Conservation (phyloP, 805 yeast genomes). For the Blastobotrys parvus region DNA sequence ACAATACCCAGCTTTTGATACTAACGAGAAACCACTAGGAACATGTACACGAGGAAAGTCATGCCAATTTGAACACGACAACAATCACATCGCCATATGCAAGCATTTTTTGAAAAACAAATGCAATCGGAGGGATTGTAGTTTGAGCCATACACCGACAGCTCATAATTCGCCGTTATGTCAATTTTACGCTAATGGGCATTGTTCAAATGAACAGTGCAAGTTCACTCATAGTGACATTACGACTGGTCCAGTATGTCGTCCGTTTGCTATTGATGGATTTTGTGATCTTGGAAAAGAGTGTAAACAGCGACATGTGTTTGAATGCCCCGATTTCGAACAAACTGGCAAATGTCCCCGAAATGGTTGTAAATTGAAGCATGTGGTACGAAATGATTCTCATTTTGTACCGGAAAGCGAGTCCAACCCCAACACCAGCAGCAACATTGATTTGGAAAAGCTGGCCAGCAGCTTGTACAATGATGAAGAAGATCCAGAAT, state of each 20-base stretch:
- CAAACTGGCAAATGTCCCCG: constrained; percentile 52
- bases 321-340: constrained; percentile 65
- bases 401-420: constrained; percentile 6
- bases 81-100: constrained; percentile 47
- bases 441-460: constrained; percentile 10
- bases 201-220: constrained; percentile 44
- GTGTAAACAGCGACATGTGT: constrained; percentile 51
- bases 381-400: constrained; percentile 29
- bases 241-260: constrained; percentile 41
- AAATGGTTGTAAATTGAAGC: constrained; percentile 44
- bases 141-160: constrained; percentile 46
- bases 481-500: constrained; percentile 14
- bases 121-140: constrained; percentile 44
- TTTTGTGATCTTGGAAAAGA: constrained; percentile 54
- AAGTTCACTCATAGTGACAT: constrained; percentile 43
- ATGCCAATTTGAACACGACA: constrained; percentile 50
- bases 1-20: not conserved
- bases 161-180: constrained; percentile 59
- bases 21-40: constrained; percentile 29
- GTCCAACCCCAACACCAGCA: not conserved
- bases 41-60: constrained; percentile 42
- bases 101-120: constrained; percentile 37
- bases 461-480: constrained; percentile 7
- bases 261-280: constrained; percentile 61
- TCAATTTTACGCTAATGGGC: constrained; percentile 38